Evolutionary conservation across 1,284 basidiomycete genomes (phyloP).

Genomic region (Ceratobasidium sp.): DNA sequence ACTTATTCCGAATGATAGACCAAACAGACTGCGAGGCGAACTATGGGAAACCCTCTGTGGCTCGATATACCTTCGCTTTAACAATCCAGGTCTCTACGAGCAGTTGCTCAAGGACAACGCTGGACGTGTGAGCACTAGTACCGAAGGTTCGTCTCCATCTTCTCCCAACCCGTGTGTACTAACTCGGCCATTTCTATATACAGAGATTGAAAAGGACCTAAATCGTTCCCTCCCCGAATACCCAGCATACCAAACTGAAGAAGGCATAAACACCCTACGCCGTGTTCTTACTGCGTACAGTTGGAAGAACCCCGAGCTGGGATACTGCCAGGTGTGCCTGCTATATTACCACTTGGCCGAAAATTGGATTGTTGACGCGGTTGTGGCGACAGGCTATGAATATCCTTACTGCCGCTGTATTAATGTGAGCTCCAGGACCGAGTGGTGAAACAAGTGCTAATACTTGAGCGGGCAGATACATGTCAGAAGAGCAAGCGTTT

Average conservation of each 20-base stretch:
- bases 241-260: constrained; percentile 90
- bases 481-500: constrained; percentile 99
- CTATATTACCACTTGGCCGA: not conserved
- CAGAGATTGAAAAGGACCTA: constrained; percentile 98
- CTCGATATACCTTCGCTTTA: constrained; percentile 90
- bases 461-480: constrained; percentile 72
- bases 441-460: constrained; percentile 52
- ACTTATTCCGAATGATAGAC: constrained; percentile 55
- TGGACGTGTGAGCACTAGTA: constrained; percentile 87
- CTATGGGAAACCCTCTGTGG: constrained; percentile 99
- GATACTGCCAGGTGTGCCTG: constrained; percentile 78
- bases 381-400: constrained; percentile 84
- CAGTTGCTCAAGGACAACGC: constrained; percentile 82
- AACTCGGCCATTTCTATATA: no score
- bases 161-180: no score
- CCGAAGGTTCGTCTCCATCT: constrained; percentile 65
- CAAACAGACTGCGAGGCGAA: constrained; percentile 94
- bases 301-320: constrained; percentile 95
- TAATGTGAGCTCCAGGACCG: constrained; percentile 73
- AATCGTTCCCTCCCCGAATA: constrained; percentile 96
- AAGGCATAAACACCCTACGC: constrained; percentile 86
- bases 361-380: not conserved
- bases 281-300: constrained; percentile 97
- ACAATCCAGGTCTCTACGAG: constrained; percentile 89
- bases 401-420: constrained; percentile 89